phyloP scores from a whole-genome alignment of 345 rosid species.

The Camelina sativa region DNA sequence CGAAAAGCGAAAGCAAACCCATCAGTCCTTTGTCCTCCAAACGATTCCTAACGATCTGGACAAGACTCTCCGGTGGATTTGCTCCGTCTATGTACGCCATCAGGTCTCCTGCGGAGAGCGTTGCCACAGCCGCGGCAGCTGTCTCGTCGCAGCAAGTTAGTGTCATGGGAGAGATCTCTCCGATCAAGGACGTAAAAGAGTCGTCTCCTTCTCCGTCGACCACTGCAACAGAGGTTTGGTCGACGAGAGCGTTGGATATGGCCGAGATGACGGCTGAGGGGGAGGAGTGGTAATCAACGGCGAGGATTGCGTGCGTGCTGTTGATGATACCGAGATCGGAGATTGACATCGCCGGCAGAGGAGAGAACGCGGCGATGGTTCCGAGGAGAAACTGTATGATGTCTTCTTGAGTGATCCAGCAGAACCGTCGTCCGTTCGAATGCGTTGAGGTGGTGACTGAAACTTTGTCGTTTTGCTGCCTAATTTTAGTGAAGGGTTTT shows the following conservation, averaged over 20 bases:
- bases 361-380: slow-evolving; percentile 75
- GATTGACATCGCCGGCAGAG: slow-evolving; percentile 67
- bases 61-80: slow-evolving; percentile 80
- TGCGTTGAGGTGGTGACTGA: slow-evolving; percentile 45
- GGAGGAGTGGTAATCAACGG: slow-evolving; percentile 70
- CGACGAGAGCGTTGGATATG: slow-evolving; percentile 52
- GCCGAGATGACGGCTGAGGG: slow-evolving; percentile 59
- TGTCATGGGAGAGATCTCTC: slow-evolving; percentile 81
- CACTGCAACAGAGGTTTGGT: slow-evolving; percentile 79
- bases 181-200: slow-evolving; percentile 55
- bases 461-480: slow-evolving; percentile 37
- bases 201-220: slow-evolving; percentile 61
- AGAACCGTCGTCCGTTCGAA: slow-evolving; percentile 70
- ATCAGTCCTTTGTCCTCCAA: slow-evolving; percentile 54
- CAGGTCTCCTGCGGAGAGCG: slow-evolving; percentile 75
- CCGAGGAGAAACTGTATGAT: slow-evolving; percentile 75
- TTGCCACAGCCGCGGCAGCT: slow-evolving; percentile 68
- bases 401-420: slow-evolving; percentile 96
- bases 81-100: slow-evolving; percentile 90
- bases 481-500: slow-evolving; percentile 51
- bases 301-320: slow-evolving; percentile 46
- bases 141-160: slow-evolving; percentile 69
- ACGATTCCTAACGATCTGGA: slow-evolving; percentile 54
- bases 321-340: slow-evolving; percentile 65
- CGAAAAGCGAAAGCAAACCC: slow-evolving; percentile 59